Percentiles rank a stretch among this genome's conserved stretches.
Evolutionary conservation across 2,329 filamentous ascomycete species (phyloP).

Genomic region (Ascosphaera apis): DNA sequence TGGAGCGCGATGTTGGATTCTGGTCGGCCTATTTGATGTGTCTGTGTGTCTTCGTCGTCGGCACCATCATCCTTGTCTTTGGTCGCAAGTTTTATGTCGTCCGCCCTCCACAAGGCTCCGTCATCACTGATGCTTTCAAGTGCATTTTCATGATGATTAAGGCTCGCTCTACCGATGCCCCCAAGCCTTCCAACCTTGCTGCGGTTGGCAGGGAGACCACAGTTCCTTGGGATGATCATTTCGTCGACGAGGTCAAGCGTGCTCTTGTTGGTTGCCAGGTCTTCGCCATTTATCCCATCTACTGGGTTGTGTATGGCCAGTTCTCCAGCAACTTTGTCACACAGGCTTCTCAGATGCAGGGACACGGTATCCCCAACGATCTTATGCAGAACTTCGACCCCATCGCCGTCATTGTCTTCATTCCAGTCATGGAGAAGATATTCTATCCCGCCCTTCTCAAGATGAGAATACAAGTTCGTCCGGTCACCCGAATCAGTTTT

Average conservation of each 20-base stretch:
- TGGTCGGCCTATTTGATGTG: slow-evolving; percentile 40
- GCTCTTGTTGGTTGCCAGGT: slow-evolving; percentile 44
- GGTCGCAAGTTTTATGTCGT: slow-evolving; percentile 24
- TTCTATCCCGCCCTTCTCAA: slow-evolving; percentile 47
- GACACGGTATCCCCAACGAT: slow-evolving; percentile 54
- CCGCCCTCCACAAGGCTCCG: slow-evolving; percentile 33
- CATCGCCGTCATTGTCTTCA: slow-evolving; percentile 51
- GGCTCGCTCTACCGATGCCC: slow-evolving; percentile 31
- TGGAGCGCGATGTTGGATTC: slow-evolving; percentile 45
- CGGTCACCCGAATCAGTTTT: slow-evolving; percentile 50
- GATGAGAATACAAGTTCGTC: slow-evolving; percentile 20
- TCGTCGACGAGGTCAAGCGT: slow-evolving; percentile 49
- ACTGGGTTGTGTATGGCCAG: slow-evolving; percentile 46
- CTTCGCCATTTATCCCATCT: slow-evolving; percentile 46
- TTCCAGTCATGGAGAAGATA: slow-evolving; percentile 44
- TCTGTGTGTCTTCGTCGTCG: slow-evolving; percentile 39
- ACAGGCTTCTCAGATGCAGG: slow-evolving; percentile 37
- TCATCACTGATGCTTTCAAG: slow-evolving; percentile 43
- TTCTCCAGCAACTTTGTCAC: slow-evolving; percentile 44
- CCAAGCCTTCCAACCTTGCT: slow-evolving; percentile 42
- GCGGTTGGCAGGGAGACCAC: slow-evolving; percentile 22
- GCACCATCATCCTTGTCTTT: slow-evolving; percentile 30
- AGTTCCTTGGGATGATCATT: slow-evolving; percentile 43
- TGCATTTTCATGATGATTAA: slow-evolving; percentile 32
- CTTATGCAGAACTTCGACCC: slow-evolving; percentile 55